Evolutionary conservation across 306 rosid species (phyloP).

Genomic region (Rosa multiflora): DNA sequence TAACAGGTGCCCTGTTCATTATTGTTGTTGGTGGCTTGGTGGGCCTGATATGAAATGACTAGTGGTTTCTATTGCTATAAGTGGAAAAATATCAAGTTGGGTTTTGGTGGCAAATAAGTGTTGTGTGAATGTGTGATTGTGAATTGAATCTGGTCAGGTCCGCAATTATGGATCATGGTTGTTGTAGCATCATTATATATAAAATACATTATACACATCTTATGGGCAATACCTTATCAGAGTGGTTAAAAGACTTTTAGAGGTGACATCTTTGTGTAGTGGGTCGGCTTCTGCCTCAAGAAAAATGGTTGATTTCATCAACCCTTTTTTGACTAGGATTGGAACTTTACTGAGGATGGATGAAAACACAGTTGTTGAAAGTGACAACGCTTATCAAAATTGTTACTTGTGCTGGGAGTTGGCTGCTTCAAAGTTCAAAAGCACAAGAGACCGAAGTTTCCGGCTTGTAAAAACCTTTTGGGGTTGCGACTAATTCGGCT

Average conservation of each 20-base stretch:
- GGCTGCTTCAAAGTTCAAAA: not conserved
- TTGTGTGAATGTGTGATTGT: conserved; percentile 20
- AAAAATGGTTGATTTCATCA: not conserved
- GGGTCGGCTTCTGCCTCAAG: not conserved
- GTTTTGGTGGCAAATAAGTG: conserved; percentile 4
- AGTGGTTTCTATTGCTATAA: conserved; percentile 22
- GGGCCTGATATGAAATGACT: conserved; percentile 29
- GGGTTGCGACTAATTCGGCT: too few species aligned
- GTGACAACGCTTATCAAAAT: not conserved
- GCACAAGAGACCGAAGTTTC: not conserved
- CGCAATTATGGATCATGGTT: conserved; percentile 16
- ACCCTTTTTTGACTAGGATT: not conserved
- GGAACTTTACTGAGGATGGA: not conserved
- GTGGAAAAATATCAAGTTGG: conserved; percentile 37
- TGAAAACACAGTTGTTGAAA: too few species aligned
- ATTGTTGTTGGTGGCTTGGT: conserved; percentile 26
- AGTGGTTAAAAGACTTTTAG: not conserved
- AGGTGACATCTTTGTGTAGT: not conserved
- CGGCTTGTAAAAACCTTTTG: not conserved
- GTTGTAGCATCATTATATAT: not conserved
- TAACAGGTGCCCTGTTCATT: conserved; percentile 43
- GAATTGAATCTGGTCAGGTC: conserved; percentile 19
- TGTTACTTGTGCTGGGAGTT: not conserved
- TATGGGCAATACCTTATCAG: not conserved
- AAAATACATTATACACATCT: not conserved